Conservation (phyloP, 768 basidiomycete species). For the Leucocoprinus sp. region DNA sequence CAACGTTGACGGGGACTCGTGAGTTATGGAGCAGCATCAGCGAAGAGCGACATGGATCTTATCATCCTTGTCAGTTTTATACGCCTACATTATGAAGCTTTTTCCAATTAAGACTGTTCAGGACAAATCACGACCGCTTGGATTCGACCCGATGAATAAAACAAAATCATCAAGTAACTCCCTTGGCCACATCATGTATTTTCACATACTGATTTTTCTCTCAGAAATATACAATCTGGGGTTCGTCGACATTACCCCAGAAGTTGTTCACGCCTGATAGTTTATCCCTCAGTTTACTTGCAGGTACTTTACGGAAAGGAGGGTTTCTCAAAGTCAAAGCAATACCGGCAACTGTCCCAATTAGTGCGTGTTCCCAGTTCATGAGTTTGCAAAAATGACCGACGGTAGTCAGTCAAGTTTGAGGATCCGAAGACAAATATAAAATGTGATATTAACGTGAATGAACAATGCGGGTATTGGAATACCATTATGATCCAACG, state of each 20-base stretch:
- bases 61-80: constrained; percentile 36
- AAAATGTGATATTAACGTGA: constrained; percentile 52
- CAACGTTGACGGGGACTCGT: neutral
- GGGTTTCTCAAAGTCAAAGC: constrained; percentile 25
- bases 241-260: constrained; percentile 11
- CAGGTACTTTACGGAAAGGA: constrained; percentile 18
- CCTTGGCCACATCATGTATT: neutral
- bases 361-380: constrained; percentile 21
- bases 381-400: neutral
- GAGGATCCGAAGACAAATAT: constrained; percentile 32
- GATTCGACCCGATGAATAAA: constrained; percentile 11
- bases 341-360: constrained; percentile 36
- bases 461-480: constrained; percentile 46
- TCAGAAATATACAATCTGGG: constrained; percentile 23
- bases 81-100: neutral
- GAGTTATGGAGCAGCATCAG: constrained; percentile 35
- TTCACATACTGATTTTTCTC: neutral
- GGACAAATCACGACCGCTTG: constrained; percentile 19
- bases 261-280: neutral
- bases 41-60: constrained; percentile 42
- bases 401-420: constrained; percentile 38
- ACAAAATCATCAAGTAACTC: constrained; percentile 8
- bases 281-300: constrained; percentile 22
- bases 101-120: constrained; percentile 3
- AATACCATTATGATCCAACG: constrained; percentile 42